Percentiles rank a stretch among this genome's conserved stretches.
Conservation (phyloP, 2,329 filamentous ascomycete genomes). For the Penicillium sp. region DNA sequence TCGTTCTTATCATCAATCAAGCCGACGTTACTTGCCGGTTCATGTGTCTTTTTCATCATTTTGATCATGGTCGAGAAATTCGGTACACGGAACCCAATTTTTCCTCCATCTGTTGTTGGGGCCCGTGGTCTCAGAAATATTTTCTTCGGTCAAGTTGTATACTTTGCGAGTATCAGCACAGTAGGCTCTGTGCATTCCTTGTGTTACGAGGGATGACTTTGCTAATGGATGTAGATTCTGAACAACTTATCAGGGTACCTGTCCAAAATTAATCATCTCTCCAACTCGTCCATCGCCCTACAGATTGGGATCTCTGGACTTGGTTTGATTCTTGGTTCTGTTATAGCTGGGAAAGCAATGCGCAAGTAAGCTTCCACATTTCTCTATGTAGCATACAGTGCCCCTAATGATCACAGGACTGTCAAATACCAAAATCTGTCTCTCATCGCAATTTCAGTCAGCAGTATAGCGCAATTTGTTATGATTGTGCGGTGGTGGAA, state of each 20-base stretch:
- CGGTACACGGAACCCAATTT: background rate
- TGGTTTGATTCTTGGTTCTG: background rate
- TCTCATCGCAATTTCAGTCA: background rate
- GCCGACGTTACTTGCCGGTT: background rate
- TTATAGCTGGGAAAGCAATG: background rate
- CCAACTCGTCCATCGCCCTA: background rate
- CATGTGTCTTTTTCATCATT: background rate
- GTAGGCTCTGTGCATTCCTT: background rate
- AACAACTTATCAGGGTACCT: background rate
- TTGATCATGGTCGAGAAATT: background rate
- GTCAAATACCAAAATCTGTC: background rate
- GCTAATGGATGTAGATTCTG: background rate
- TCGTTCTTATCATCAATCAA: background rate
- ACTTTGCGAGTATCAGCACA: background rate
- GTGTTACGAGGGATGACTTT: background rate
- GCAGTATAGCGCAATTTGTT: background rate
- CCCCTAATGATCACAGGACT: background rate
- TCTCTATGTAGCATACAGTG: background rate
- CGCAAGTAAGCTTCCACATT: background rate
- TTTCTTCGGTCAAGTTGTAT: background rate
- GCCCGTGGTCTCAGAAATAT: background rate
- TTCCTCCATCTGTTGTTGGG: background rate
- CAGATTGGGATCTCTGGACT: background rate
- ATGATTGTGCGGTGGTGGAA: background rate
- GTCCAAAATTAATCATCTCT: slow-evolving; percentile 10